A percentile compares a stretch with the other conserved stretches of the same genome.
phyloP scores from a whole-genome alignment of 2,329 filamentous ascomycete species.

The Alternaria sp. region DNA sequence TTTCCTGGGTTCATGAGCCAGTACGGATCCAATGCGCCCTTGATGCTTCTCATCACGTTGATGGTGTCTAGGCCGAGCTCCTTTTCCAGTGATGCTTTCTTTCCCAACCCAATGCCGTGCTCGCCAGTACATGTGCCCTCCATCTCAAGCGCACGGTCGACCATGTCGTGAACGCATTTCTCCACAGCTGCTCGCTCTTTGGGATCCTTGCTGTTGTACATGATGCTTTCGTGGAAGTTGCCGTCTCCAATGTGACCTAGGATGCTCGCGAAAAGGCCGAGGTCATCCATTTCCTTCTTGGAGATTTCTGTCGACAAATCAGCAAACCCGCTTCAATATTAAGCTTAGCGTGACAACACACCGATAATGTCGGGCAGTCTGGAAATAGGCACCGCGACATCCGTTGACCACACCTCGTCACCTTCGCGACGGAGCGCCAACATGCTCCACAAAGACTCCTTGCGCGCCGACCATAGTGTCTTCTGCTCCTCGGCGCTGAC shows the following conservation, averaged over 20 bases:
- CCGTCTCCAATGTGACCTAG: conserved; percentile 92
- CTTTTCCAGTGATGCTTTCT: conserved; percentile 79
- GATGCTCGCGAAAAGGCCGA: conserved; percentile 86
- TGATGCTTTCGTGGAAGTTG: conserved; percentile 93
- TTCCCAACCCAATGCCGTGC: conserved; percentile 85
- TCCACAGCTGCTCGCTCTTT: conserved; percentile 79
- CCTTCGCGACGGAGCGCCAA: conserved; percentile 63
- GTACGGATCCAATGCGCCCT: conserved; percentile 80
- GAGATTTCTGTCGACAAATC: conserved; percentile 69
- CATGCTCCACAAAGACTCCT: conserved; percentile 69
- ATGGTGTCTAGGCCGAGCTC: conserved; percentile 84
- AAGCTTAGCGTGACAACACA: conserved; percentile 33
- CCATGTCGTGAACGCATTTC: conserved; percentile 86
- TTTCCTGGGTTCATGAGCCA: conserved; percentile 95
- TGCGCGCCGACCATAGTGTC: conserved; percentile 67
- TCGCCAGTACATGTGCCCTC: conserved; percentile 93
- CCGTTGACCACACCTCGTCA: conserved; percentile 68
- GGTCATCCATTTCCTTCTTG: conserved; percentile 86
- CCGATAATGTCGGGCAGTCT: conserved; percentile 69
- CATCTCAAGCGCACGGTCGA: conserved; percentile 89
- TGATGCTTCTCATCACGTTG: conserved; percentile 84
- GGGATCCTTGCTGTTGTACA: conserved; percentile 77
- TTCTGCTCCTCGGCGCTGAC: conserved; percentile 62
- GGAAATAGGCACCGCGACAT: conserved; percentile 69
- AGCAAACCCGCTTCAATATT: conserved; percentile 6